phyloP scores from a whole-genome alignment of 2,329 filamentous ascomycete species.

The Aspergillus luchuensis region DNA sequence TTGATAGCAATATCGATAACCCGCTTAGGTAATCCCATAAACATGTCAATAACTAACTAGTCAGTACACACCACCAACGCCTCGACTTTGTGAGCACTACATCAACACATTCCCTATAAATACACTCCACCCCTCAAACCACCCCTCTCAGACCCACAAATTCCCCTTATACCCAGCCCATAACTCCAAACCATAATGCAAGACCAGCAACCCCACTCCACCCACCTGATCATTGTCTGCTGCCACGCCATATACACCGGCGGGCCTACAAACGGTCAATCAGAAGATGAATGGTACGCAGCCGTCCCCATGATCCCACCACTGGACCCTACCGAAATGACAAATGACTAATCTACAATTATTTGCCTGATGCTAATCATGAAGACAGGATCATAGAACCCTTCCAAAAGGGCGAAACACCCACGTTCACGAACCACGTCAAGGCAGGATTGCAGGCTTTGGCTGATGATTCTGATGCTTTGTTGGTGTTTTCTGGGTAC shows the following conservation, averaged over 20 bases:
- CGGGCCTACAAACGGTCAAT: conserved; percentile 53
- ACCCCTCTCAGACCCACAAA: neutral
- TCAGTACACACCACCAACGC: too few relatives aligned
- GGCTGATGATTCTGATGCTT: conserved; percentile 46
- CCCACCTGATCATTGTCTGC: conserved; percentile 74
- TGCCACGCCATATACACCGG: conserved; percentile 79
- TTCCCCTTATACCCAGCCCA: neutral
- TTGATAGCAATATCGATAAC: too few relatives aligned
- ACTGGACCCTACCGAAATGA: neutral
- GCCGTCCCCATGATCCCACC: neutral
- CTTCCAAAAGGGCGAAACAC: conserved; percentile 77
- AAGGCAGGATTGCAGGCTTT: conserved; percentile 63
- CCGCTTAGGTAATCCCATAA: too few relatives aligned
- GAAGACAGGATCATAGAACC: conserved; percentile 65
- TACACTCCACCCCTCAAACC: neutral
- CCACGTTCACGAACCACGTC: conserved; percentile 77
- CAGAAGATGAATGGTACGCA: conserved; percentile 62
- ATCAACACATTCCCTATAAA: neutral
- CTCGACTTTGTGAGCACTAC: neutral
- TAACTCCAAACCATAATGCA: neutral
- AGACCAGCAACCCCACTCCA: conserved; percentile 14
- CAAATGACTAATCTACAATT: too few relatives aligned
- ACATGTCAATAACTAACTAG: too few relatives aligned
- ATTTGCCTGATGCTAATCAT: neutral
- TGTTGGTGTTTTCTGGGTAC: conserved; percentile 75